Base-by-base conservation (phyloP, 2,329 filamentous ascomycete genomes). In the Cladosporium cucumerinum region DNA sequence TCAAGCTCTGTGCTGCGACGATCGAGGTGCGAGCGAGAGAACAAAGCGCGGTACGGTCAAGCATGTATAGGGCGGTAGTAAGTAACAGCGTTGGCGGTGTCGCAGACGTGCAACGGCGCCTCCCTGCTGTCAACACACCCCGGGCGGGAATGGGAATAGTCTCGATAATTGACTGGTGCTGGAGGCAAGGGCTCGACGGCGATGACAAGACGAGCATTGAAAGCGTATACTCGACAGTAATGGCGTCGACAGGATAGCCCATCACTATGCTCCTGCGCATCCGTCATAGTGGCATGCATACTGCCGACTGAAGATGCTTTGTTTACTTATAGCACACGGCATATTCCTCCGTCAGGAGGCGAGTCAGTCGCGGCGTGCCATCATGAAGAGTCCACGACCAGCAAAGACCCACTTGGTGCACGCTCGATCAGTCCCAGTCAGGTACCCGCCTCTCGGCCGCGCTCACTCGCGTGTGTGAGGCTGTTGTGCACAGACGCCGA, bases 1-100 rank as follows among this genome's bases (percentile, higher is more conserved):
- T 23, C 58, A 28, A 48, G 58, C 58, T 61, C 58, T 61, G 58
- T 61, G 58, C 58, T 52, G 46, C 58, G 58, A 52, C 58, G 58
- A 61, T 61, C 58, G 58, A 61, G 39, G 58, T 52, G 58, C 46
- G 18, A 61, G 58, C 58, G 58, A 61, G 26, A 54, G 51, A 54
- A 54, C 51, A 54, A 54, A 48, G 58, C 54, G 54, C 54, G 54
- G 32, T 58, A 58, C 55, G 55, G 55, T 39, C 55, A 58, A 34
- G 55, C 55, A n/a, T 58, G 55, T 58, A 58, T 58, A 58, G 32
- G 36, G 36, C 55, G 55, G 55, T 58, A 58, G 55, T 58, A 58
- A 58, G 55, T 43, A 58, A 46, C 55, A 58, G 55, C 55, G 55
- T 58, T 58, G 55, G 55, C 55, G 21, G 55, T 58, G 55, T 58